Evolutionary conservation across 768 basidiomycete species (phyloP).

Genomic region (Lactarius trivialis): DNA sequence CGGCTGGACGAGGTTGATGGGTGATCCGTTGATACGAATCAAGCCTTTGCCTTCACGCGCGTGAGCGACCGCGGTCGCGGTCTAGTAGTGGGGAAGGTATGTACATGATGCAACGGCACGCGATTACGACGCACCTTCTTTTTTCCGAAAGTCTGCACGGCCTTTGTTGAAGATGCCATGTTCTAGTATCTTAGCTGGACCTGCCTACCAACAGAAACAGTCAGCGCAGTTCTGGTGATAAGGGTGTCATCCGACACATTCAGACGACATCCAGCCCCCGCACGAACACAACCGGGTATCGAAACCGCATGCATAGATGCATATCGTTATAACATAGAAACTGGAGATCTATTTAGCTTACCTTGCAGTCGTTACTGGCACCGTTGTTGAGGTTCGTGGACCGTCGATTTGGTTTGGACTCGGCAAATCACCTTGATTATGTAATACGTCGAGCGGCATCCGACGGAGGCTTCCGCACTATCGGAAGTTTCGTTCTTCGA

Average conservation of each 20-base stretch:
- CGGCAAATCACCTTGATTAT: background rate
- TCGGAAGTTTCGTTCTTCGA: background rate
- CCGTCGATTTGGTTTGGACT: conserved; percentile 12
- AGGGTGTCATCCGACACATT: conserved; percentile 33
- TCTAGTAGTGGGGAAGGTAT: conserved; percentile 41
- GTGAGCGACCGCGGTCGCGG: conserved; percentile 96
- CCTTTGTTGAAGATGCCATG: conserved; percentile 74
- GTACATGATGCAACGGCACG: conserved; percentile 6
- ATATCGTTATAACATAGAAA: conserved; percentile 4
- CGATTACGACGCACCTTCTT: conserved; percentile 70
- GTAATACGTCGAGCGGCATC: background rate
- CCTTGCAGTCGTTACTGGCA: conserved; percentile 30
- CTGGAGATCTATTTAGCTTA: conserved; percentile 25
- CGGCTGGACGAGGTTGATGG: conserved; percentile 92
- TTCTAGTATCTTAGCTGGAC: conserved; percentile 29
- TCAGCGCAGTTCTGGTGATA: conserved; percentile 9
- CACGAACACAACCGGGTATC: conserved; percentile 6
- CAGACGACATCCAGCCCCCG: conserved; percentile 37
- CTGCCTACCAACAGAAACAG: conserved; percentile 21
- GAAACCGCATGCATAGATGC: background rate
- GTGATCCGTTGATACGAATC: conserved; percentile 94
- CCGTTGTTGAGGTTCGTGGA: conserved; percentile 24
- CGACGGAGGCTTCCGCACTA: background rate
- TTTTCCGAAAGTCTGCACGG: conserved; percentile 99
- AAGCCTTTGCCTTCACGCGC: conserved; percentile 94